Percentiles rank a stretch among this genome's conserved stretches.
phyloP scores from a whole-genome alignment of 495 filamentous ascomycete genomes.

The Xylaria castorea region DNA sequence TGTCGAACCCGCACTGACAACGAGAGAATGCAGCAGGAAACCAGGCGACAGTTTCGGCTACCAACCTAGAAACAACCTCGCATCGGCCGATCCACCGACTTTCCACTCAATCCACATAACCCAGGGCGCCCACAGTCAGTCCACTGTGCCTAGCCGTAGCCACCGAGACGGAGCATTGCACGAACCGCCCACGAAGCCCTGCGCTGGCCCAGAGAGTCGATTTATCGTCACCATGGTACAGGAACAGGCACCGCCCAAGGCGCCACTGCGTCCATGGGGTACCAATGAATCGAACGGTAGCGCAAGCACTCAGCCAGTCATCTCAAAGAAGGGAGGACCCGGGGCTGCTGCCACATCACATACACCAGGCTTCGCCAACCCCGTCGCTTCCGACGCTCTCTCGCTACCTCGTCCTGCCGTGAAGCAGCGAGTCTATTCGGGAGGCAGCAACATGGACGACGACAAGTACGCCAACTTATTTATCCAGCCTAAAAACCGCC shows the following conservation, averaged over 20 bases:
- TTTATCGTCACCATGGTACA: conserved; percentile 38
- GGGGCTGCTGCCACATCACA: conserved; percentile 25
- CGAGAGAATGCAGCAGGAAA: conserved; percentile 42
- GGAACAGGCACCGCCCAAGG: conserved; percentile 43
- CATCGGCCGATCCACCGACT: conserved; percentile 36
- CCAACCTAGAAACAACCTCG: conserved; percentile 46
- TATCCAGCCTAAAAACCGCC: conserved; percentile 51
- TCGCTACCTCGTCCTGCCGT: conserved; percentile 30
- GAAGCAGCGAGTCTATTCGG: conserved; percentile 33
- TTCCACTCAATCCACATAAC: conserved; percentile 23
- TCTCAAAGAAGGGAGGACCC: conserved; percentile 43
- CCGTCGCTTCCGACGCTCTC: conserved; percentile 18
- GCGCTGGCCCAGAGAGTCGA: not conserved
- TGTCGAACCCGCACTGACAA: conserved; percentile 9
- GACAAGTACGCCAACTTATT: conserved; percentile 51
- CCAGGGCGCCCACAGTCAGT: conserved; percentile 8
- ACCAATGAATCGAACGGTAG: conserved; percentile 33
- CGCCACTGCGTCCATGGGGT: conserved; percentile 33
- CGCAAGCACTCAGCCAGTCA: conserved; percentile 28
- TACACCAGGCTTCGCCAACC: conserved; percentile 27
- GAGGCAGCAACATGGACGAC: conserved; percentile 37
- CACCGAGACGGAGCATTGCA: conserved; percentile 3
- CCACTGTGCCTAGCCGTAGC: not conserved
- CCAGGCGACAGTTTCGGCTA: conserved; percentile 43
- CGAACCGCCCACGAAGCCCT: conserved; percentile 23